Evolutionary conservation across 305 asterid genomes (phyloP), one percentile per base, ranked within the genome.

Genomic region (Nicotiana rustica): DNA sequence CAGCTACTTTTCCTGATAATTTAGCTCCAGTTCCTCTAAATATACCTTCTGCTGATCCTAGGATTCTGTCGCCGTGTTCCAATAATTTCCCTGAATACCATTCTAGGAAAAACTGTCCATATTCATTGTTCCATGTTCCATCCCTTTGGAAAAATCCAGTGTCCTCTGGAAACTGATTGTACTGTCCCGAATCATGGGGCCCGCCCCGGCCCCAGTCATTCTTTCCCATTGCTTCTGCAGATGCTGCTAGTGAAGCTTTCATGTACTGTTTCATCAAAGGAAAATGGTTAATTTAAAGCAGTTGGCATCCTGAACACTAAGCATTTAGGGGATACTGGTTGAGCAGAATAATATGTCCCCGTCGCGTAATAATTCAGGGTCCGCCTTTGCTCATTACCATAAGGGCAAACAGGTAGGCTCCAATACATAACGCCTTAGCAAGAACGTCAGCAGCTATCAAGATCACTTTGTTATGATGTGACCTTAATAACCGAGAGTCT

Each of bases 1-100:
- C 99, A 0, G 98, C 98, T 47, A 96, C 94, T 88, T 96, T 96
- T 29, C 95, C 98, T 0, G 99, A 96, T 60, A 96, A 85, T 84
- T 90, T 93, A 80, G 90, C 93, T 19, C 97, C 94, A 3, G 89
- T 92, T 67, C 94, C 97, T 87, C 83, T 91, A 81, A 92, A 96
- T 88, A 93, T 86, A 18, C 76, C 78, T 64, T 89, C 81, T 70
- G 99, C 98, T 82, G 92, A 84, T 70, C 88, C 71, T 75, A 94
- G 97, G 82, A 96, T 89, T 79, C 81, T 93, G 15, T 96, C 97
- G 33, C 98, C 99, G 81, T 94, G 98, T 19, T 92, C 92, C 25
- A 94, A 86, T 44, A 96, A 92, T 89, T 87, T 93, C 2, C 79
- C 88, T 2, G 97, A 94, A 84, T 96, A 91, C 98, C 99, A 96